Base-by-base conservation (phyloP, 2,329 filamentous ascomycete genomes). In the Penicillium sclerotigenum region DNA sequence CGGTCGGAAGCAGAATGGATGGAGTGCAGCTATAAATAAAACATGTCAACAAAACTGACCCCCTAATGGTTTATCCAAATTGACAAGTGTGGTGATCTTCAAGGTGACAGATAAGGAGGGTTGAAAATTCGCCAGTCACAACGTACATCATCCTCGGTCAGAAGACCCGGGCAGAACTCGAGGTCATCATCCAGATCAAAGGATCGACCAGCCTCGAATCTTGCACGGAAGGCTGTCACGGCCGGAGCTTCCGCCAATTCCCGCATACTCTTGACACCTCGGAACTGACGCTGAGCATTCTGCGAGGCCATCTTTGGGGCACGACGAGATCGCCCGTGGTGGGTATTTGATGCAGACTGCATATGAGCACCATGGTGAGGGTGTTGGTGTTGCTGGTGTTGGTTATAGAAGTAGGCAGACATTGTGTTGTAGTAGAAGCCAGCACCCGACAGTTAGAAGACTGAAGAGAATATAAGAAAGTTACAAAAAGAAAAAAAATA, bases 151-250 rank as follows among this genome's bases (percentile, higher is more conserved):
- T 84, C 91, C 78, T 97, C 92, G 34, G 91, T 96, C 79, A 97
- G 81, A 66, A 97, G 83, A 73, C 88, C 87, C 61, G 93, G 93
- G 77, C 92, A 97, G 76, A 97, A 97, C 75, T 96, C 88, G 78
- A 96, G 83, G 73, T 97, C 93, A 73, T 97, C 93, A 70, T 97
- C 93, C 60, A 97, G 83, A 67, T 97, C 93, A 70, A 97, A 97
- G 10, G 92, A 96, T 57, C 91, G 86, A 57, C 90, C 91, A 62
- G 91, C 89, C 78, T 97, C 92, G 66, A 96, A 96, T 71, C 91
- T 87, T 65, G 85, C 85, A 66, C 93, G 89, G 79, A 96, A 97
- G 60, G 87, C 85, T 59, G 83, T 83, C 58, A 95, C 80, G 48
- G 87, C 84, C 20, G 86, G 85, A n/a, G 87, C 82, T 75, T 96